A percentile compares a stretch with the other conserved stretches of the same genome.
Conservation (phyloP, 2,329 filamentous ascomycete genomes). For the Aspergillus alliaceus region DNA sequence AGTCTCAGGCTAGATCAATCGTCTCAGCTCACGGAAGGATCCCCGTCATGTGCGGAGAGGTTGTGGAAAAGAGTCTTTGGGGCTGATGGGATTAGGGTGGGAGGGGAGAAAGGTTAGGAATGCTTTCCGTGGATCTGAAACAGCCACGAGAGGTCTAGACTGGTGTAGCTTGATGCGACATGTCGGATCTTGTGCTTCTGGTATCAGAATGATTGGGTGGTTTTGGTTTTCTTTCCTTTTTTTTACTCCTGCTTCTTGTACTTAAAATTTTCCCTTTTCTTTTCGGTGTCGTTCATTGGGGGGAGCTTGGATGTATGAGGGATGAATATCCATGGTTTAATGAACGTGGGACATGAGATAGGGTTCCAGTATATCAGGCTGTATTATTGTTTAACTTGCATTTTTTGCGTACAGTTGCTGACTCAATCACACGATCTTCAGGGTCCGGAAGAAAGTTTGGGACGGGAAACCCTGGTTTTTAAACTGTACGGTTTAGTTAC, state of each 20-base stretch:
- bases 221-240: background rate
- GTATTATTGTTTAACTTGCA: background rate
- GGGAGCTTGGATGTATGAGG: background rate
- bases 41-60: background rate
- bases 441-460: conserved; percentile 11
- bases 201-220: background rate
- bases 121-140: conserved; percentile 3
- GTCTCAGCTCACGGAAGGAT: conserved; percentile 1
- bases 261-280: too few relatives aligned
- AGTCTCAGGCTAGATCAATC: background rate
- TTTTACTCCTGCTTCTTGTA: background rate
- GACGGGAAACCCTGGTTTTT: conserved; percentile 3
- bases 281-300: background rate
- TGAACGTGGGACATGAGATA: background rate
- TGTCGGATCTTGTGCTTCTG: background rate
- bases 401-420: background rate
- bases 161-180: background rate
- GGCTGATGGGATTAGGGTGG: background rate
- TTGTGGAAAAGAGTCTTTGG: background rate
- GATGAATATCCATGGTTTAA: background rate
- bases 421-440: conserved; percentile 9
- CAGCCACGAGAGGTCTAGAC: conserved; percentile 2
- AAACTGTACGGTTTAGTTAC: too few relatives aligned
- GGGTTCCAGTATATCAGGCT: background rate
- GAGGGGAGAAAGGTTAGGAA: background rate